Evolutionary conservation across 2,329 filamentous ascomycete genomes (phyloP), one percentile per base, ranked within the genome.

Genomic region (Penicillium italicum): DNA sequence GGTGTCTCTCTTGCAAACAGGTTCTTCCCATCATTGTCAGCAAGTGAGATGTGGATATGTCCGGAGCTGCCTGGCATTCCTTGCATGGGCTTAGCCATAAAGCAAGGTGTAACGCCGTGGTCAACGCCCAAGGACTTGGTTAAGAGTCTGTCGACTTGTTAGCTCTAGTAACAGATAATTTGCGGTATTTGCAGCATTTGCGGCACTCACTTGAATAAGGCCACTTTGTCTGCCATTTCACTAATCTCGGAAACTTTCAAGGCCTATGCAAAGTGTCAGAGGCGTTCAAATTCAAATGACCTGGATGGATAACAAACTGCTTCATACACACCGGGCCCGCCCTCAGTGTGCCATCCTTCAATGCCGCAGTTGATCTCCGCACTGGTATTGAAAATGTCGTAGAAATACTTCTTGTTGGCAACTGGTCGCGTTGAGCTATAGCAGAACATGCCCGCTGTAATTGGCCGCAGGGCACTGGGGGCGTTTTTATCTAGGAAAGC

Each of bases 61-160:
- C 93, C 93, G 58, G 88, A 93, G 78, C 96, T 97, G 52, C 93
- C 93, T 0, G 93, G 93, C 0, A 97, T 79, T 0, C 91, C 91
- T 66, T 94, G 84, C 63, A 89, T 86, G 4, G 93, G 93, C 76
- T 97, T 97, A 18, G 93, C 93, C 93, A 97, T 97, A 79, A 97
- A 97, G 76, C 91, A 96, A 0, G 93, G 93, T 0, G 90, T 96
- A 69, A 97, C 93, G 63, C 89, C 90, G 72, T 91, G 89, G 67
- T 89, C 87, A 53, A 85, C 87, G 26, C 89, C 90, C 33, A 96
- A 83, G 7, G 90, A 91, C 76, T 96, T 96, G 59, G 96, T 90
- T 16, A 88, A 85, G 65, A 95, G 88, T 68, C 81, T 84, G 55
- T 20, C 10, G 20, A 8, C 8, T 41, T 18, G 48, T 61, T 57